Evolutionary conservation across 169 alveolate species (phyloP).

Genomic region (Plasmodium gaboni): DNA sequence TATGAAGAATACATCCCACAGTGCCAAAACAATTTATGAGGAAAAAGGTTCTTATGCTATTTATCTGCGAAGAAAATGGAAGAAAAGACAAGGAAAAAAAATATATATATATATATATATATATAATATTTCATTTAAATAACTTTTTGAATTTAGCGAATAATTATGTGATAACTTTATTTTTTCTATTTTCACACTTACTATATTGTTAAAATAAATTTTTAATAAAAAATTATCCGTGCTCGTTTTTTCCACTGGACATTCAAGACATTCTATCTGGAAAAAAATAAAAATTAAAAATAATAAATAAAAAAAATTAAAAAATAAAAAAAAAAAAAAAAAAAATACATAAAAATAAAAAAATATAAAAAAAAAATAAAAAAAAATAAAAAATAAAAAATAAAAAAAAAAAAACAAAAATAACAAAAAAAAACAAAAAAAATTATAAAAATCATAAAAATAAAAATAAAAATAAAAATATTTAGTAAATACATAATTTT

Average conservation of each 20-base stretch:
- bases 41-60: conserved; percentile 47
- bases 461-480: too few relatives aligned
- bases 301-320: not conserved
- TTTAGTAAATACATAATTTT: too few relatives aligned
- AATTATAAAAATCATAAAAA: not conserved
- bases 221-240: conserved; percentile 62
- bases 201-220: conserved; percentile 63
- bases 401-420: not conserved
- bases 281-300: conserved; percentile 12
- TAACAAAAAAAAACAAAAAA: not conserved
- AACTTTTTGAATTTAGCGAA: too few relatives aligned
- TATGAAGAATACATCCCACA: conserved; percentile 66
- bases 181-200: conserved; percentile 6
- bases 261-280: conserved; percentile 74
- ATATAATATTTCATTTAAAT: too few relatives aligned
- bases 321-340: conserved; percentile 16
- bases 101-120: not conserved
- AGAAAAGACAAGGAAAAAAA: not conserved
- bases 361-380: not conserved
- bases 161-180: not conserved
- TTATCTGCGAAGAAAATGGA: conserved; percentile 24
- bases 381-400: conserved; percentile 4
- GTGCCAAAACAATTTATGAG: conserved; percentile 47
- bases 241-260: conserved; percentile 71
- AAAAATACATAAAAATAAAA: not conserved